Evolutionary conservation across 352 stramenopile species (phyloP), one percentile per base, ranked within the genome.

Genomic region (Phytophthora crassamura): DNA sequence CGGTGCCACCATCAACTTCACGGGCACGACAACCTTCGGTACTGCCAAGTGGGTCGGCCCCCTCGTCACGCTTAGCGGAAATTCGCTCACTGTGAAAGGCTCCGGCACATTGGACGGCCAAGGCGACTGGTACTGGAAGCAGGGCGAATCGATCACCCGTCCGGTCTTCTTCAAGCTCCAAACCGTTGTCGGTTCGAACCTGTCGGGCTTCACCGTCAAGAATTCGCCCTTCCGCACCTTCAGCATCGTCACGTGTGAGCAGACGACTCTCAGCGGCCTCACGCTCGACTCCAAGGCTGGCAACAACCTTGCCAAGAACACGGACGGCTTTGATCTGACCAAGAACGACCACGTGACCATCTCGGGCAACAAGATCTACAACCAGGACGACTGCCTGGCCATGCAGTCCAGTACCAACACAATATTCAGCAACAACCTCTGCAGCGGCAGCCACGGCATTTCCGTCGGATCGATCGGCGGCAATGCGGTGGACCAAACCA

Each of bases 61-160:
- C 3, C 67, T 79, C 0, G 57, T 80, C 4, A 20, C 53, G 7
- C 38, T 80, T 12, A 54, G 38, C 5, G 72, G 67, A 18, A 65
- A 14, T 9, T 18, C 28, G 28, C 59, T 73, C 1, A 74, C 34
- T 7, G 64, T 80, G 10, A 50, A 61, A 18, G 72, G 72, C 6
- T 38, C 67, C 7, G 72, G 72, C 10, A 72, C 57, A 0, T 54
- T 80, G 4, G 72, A 80, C 12, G 72, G 72, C 32, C 64, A 80
- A 34, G 68, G 72, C 6, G 28, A 16, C 15, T 75, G 62, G 67
- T 77, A 80, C 67, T 80, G 72, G 72, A 65, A 71, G 22, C 64
- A 80, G 36, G 65, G 57, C 20, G 18, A 64, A 36, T 70, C 51
- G 14, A 58, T 77, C 50, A 74, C 49, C 6, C 58, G 60, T 14